Evolutionary conservation across 139 green algal species (phyloP).

Genomic region (Chlamydomonas sp.): DNA sequence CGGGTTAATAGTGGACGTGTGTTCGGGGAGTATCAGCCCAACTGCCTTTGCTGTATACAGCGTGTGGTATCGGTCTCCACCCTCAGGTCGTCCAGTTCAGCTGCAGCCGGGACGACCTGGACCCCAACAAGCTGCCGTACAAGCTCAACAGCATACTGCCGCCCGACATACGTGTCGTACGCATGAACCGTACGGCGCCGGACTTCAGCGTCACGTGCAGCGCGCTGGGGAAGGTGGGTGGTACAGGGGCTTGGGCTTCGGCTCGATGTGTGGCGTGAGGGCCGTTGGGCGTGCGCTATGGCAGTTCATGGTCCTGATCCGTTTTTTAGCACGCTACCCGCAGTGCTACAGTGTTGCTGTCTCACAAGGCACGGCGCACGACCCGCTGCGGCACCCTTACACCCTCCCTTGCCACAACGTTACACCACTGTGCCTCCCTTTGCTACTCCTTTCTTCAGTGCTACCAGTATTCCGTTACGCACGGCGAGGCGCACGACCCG

Average conservation of each 20-base stretch:
- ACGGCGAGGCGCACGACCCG: slow-evolving; percentile 46
- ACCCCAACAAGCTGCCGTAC: slow-evolving; percentile 35
- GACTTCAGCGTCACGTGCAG: slow-evolving; percentile 77
- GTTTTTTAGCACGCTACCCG: neutral
- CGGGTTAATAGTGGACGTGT: too few species aligned
- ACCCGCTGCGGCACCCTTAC: neutral
- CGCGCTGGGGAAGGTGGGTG: slow-evolving; percentile 44
- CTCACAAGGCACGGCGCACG: neutral
- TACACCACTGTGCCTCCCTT: neutral
- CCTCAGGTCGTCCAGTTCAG: slow-evolving; percentile 69
- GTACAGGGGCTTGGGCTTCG: neutral
- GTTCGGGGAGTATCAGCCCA: too few species aligned
- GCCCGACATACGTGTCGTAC: slow-evolving; percentile 60
- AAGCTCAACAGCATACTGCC: slow-evolving; percentile 71
- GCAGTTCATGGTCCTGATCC: neutral
- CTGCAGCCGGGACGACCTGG: slow-evolving; percentile 23
- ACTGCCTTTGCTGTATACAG: neutral
- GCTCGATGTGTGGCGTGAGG: neutral
- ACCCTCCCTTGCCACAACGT: too few species aligned
- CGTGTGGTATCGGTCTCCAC: neutral
- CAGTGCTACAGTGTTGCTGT: neutral
- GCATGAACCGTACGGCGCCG: slow-evolving; percentile 50
- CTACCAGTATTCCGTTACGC: slow-evolving; percentile 74
- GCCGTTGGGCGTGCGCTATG: neutral
- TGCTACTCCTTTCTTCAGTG: slow-evolving; percentile 40